Percentiles rank a stretch among this genome's conserved stretches.
phyloP scores from a whole-genome alignment of 192 early-diverging fungal species.

The Backusella sp. region DNA sequence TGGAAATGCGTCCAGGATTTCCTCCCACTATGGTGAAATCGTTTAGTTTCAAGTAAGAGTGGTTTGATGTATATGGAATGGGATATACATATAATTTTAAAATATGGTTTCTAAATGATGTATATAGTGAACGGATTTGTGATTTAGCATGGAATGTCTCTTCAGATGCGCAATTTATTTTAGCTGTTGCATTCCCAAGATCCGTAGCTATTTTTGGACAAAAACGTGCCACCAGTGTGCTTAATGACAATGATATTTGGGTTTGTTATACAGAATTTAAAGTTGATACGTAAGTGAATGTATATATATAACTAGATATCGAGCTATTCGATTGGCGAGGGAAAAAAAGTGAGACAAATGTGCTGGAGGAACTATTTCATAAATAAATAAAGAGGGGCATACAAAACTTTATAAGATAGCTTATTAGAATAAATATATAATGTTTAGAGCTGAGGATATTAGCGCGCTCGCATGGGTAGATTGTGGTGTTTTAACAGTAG shows the following conservation, averaged over 20 bases:
- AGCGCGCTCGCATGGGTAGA: conserved; percentile 51
- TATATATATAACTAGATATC: neutral
- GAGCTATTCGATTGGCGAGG: neutral
- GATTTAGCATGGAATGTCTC: conserved; percentile 73
- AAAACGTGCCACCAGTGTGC: conserved; percentile 39
- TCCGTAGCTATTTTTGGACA: conserved; percentile 64
- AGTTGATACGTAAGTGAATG: conserved; percentile 42
- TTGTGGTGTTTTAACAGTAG: conserved; percentile 59
- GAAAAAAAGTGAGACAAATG: neutral
- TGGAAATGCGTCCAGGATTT: conserved; percentile 24
- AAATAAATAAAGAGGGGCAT: neutral
- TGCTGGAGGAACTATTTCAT: neutral
- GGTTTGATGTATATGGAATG: too few relatives aligned
- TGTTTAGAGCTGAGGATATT: conserved; percentile 35
- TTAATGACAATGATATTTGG: conserved; percentile 47
- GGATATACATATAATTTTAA: neutral
- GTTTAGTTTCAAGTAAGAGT: conserved; percentile 22
- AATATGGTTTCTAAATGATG: neutral
- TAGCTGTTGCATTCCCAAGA: conserved; percentile 59
- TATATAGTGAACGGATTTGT: conserved; percentile 45
- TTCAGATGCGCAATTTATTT: conserved; percentile 70
- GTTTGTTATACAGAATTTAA: conserved; percentile 53
- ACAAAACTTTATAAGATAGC: neutral
- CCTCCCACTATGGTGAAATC: neutral
- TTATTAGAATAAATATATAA: neutral